Conservation (phyloP, 306 rosid genomes). For the Corylus avellana region DNA sequence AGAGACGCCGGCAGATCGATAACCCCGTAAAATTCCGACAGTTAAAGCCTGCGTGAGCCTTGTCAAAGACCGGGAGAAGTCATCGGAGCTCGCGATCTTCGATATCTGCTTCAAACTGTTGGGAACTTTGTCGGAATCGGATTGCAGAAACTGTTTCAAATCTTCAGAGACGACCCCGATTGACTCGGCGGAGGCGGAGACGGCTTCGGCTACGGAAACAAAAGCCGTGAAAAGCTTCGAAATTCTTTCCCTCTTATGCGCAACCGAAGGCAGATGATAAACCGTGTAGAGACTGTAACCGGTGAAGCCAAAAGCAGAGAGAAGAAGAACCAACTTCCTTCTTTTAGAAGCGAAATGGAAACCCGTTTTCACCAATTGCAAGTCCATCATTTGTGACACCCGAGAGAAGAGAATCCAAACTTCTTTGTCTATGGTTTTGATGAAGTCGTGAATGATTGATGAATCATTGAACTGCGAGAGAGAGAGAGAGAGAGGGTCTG, state of each 20-base stretch:
- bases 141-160: constrained; percentile 65
- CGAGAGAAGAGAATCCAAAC: constrained; percentile 11
- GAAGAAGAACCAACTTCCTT: constrained; percentile 53
- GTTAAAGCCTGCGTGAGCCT: constrained; percentile 56
- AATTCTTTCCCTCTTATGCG: constrained; percentile 54
- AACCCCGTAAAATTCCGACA: constrained; percentile 54
- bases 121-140: constrained; percentile 70
- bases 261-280: constrained; percentile 60
- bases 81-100: constrained; percentile 60
- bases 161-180: constrained; percentile 61
- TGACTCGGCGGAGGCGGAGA: constrained; percentile 65
- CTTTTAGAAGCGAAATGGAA: constrained; percentile 46
- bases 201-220: constrained; percentile 61
- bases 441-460: background rate
- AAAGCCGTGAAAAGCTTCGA: constrained; percentile 51
- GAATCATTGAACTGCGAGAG: background rate
- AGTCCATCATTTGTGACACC: constrained; percentile 46
- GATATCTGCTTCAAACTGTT: constrained; percentile 69
- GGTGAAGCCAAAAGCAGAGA: constrained; percentile 57
- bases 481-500: background rate
- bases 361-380: constrained; percentile 41
- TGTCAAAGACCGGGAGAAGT: constrained; percentile 55
- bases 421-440: background rate
- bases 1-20: constrained; percentile 26
- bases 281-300: constrained; percentile 52